Evolutionary conservation across 192 early-diverging fungal species (phyloP), one percentile per base, ranked within the genome.

Genomic region (Coemansia sp.): DNA sequence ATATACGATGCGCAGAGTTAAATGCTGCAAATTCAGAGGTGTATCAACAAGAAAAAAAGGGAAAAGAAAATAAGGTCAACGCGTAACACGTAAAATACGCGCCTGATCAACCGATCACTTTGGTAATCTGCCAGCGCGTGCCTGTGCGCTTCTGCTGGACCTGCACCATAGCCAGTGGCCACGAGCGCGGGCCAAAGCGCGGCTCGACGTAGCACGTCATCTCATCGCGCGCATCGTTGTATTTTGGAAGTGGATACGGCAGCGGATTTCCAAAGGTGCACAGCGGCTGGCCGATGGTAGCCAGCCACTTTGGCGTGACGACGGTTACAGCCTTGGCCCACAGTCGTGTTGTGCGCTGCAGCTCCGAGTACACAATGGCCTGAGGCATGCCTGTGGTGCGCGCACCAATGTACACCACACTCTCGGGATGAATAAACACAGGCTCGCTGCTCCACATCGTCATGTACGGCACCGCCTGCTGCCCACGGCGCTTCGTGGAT

Each of bases 291-390:
- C 86, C 91, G 47, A 95, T 78, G 17, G 84, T 86, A 1, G 88
- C 84, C 48, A 98, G 82, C 96, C 95, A 97, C 64, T 83, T 82
- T n/a, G 86, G 70, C 15, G 88, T 83, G 34, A 96, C 86, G 0
- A 74, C 66, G 0, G 94, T 95, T 14, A 93, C 80, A 10, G 85
- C 87, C 63, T 91, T 93, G 50, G 90, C 71, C 82, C 82, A 86
- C 48, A 86, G 71, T n/a, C 76, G 71, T 34, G 80, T 66, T 5
- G 85, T 87, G 56, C 79, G 81, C 60, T 86, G 84, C 63, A 90
- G 74, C 77, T 91, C 89, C 25, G 84, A 79, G 44, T 85, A 91
- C 4, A 89, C 88, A 8, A 97, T 70, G 51, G 91, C 79, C 20
- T 88, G 83, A 9, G 88, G 90, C 56, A 87, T 84, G 14, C 85